A percentile compares a stretch with the other conserved stretches of the same genome.
Conservation (phyloP, 768 basidiomycete genomes). For the Naganishia randhawae region DNA sequence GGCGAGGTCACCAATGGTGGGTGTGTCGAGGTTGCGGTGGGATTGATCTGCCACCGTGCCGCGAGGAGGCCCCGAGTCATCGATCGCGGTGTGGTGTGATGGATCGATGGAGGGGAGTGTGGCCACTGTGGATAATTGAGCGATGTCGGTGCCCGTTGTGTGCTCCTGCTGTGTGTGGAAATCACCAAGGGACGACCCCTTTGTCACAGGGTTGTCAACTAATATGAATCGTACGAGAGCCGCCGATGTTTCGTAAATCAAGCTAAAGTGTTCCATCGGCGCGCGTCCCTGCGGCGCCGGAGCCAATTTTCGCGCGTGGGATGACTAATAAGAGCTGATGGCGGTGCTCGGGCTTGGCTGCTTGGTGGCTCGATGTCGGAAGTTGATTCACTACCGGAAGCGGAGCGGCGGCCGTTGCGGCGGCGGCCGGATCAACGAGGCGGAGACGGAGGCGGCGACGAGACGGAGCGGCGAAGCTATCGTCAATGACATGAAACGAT, state of each 20-base stretch:
- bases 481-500: too few relatives aligned
- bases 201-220: background rate
- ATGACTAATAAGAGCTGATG: background rate
- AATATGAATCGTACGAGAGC: slow-evolving; percentile 1
- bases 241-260: too few relatives aligned
- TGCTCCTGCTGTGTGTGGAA: too few relatives aligned
- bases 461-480: too few relatives aligned
- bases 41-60: slow-evolving; percentile 3
- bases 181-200: background rate
- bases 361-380: too few relatives aligned
- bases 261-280: background rate
- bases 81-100: background rate
- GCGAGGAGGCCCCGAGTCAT: background rate
- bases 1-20: background rate
- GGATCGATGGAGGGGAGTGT: background rate
- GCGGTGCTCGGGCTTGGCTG: background rate
- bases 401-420: too few relatives aligned
- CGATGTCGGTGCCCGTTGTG: background rate
- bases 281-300: background rate
- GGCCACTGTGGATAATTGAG: background rate
- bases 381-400: too few relatives aligned
- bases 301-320: background rate
- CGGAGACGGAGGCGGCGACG: too few relatives aligned
- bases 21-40: background rate
- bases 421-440: too few relatives aligned